phyloP scores from a whole-genome alignment of 208 protist genomes.

The Kentomonas sorsogonicus region DNA sequence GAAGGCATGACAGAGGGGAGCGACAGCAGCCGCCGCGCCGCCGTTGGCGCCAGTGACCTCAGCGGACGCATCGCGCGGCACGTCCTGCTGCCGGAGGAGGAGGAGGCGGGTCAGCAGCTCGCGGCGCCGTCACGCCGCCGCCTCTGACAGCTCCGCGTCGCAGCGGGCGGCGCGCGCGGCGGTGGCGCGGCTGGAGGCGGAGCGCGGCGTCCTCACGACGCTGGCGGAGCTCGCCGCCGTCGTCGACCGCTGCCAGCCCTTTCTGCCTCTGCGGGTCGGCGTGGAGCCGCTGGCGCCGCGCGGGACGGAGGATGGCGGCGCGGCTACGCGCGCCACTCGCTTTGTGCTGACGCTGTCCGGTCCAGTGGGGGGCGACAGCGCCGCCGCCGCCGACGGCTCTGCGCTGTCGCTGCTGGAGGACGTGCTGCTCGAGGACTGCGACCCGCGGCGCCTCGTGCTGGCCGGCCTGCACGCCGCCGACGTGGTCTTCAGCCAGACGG shows the following conservation, averaged over 20 bases:
- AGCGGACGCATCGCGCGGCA: too few relatives aligned
- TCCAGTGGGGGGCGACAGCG: constrained; percentile 44
- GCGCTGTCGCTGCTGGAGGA: constrained; percentile 53
- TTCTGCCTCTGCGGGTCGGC: constrained; percentile 49
- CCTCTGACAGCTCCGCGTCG: too few relatives aligned
- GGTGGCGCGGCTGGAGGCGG: constrained; percentile 23
- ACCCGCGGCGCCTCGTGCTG: constrained; percentile 18
- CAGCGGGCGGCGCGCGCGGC: constrained; percentile 7
- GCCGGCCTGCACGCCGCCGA: constrained; percentile 44
- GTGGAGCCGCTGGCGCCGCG: constrained; percentile 14
- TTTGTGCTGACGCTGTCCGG: constrained; percentile 43
- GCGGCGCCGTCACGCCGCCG: too few relatives aligned
- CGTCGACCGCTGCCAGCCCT: constrained; percentile 24
- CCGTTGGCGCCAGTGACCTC: too few relatives aligned
- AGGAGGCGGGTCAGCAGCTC: too few relatives aligned
- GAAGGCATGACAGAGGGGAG: too few relatives aligned
- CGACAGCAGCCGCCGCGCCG: too few relatives aligned
- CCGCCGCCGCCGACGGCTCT: constrained; percentile 17
- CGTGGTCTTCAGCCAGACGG: constrained; percentile 18
- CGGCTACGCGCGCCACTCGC: constrained; percentile 2
- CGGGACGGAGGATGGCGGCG: neutral
- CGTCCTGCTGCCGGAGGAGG: too few relatives aligned
- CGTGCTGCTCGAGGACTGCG: constrained; percentile 69
- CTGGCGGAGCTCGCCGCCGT: constrained; percentile 29
- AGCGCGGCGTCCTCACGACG: constrained; percentile 23